Evolutionary conservation across 306 rosid genomes (phyloP), one percentile per base, ranked within the genome.

Genomic region (Trifolium subterraneum): DNA sequence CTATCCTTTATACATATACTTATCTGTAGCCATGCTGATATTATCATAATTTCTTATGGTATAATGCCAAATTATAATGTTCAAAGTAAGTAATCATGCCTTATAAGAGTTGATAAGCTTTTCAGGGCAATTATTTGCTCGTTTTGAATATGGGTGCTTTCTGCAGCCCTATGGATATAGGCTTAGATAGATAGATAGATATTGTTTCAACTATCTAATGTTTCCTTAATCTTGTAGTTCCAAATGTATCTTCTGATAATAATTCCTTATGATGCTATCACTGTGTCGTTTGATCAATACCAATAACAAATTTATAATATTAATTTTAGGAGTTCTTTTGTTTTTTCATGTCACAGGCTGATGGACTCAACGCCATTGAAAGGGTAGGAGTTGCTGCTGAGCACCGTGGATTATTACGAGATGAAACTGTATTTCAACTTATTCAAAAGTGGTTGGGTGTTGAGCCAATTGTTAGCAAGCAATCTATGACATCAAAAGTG

Each of bases 371-470:
- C 48, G 93, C 97, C 38, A 79, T 51, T 27, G 97, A 87, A 81
- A 91, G 97, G 75, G 92, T 85, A 8, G 96, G 85, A 77, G 84
- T 93, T 47, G 71, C 86, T 23, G 91, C 81, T 13, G 73, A 84
- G 64, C 97, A 91, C 77, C 89, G 97, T 27, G 91, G 69, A 71
- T 22, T 93, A 50, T 70, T 93, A 29, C 58, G 72, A 6, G 84
- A 93, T 59, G 45, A 80, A 70, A 85, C 75, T 38, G 97, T 84
- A 41, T 83, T 93, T 76, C 67, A 78, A 65, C 76, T 20, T 48
- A 84, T 93, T 78, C 73, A 81, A 58, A 87, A 81, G 72, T 93
- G 97, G 98, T 63, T 93, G 83, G 94, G 83, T 77, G 73, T 83
- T 56, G 97, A 89, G 50, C 79, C 83, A 54, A 56, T 55, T 70